A percentile compares a stretch with the other conserved stretches of the same genome.
Conservation (phyloP, 768 basidiomycete species). For the Chalciporus chontae region DNA sequence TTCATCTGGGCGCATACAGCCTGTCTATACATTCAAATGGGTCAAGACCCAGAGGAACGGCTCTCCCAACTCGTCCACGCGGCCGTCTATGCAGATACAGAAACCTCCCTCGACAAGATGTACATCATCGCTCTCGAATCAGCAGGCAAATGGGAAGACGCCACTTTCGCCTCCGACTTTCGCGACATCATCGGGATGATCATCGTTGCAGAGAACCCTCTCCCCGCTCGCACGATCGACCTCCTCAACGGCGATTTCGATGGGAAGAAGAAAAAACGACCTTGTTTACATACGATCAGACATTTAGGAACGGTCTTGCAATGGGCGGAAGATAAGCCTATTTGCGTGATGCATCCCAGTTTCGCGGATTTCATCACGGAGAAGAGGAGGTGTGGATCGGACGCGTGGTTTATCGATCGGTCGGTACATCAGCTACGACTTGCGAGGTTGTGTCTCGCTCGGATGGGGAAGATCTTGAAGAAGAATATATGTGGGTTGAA, state of each 20-base stretch:
- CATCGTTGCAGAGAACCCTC: slow-evolving; percentile 28
- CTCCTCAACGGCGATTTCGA: slow-evolving; percentile 18
- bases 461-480: slow-evolving; percentile 14
- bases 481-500: slow-evolving; percentile 25
- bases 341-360: slow-evolving; percentile 32
- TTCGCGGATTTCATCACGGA: slow-evolving; percentile 34
- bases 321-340: slow-evolving; percentile 25
- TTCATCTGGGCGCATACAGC: slow-evolving; percentile 35
- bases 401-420: slow-evolving; percentile 29
- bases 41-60: slow-evolving; percentile 30
- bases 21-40: slow-evolving; percentile 29
- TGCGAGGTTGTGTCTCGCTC: slow-evolving; percentile 25
- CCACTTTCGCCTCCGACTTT: slow-evolving; percentile 27
- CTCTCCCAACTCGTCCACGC: slow-evolving; percentile 21
- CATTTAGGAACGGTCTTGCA: slow-evolving; percentile 26
- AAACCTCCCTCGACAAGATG: slow-evolving; percentile 27
- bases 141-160: slow-evolving; percentile 29
- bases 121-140: slow-evolving; percentile 31
- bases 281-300: slow-evolving; percentile 29
- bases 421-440: slow-evolving; percentile 17
- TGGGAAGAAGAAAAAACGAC: slow-evolving; percentile 15
- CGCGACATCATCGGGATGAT: slow-evolving; percentile 31
- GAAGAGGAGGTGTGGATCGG: slow-evolving; percentile 24
- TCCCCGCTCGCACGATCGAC: slow-evolving; percentile 25
- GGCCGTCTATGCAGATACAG: slow-evolving; percentile 22